Conservation (phyloP, 257 asterid genomes). For the Hygrophila difformis region DNA sequence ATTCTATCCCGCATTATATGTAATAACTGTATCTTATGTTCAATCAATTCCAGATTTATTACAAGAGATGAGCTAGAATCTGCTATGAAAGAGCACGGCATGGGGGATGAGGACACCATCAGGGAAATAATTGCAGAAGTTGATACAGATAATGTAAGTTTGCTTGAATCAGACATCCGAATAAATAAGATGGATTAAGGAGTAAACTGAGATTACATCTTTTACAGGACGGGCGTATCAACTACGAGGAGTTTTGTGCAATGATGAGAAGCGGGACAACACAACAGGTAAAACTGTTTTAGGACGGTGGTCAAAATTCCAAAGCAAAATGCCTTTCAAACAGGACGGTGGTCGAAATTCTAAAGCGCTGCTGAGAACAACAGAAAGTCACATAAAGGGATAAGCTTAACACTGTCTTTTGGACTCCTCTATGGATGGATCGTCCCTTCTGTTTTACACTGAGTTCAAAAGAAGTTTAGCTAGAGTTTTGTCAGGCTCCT, state of each 20-base stretch:
- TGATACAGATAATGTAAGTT: slow-evolving; percentile 61
- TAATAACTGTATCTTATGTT: slow-evolving; percentile 4
- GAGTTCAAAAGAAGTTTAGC: slow-evolving; percentile 6
- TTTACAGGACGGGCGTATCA: slow-evolving; percentile 71
- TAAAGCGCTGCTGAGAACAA: slow-evolving; percentile 6
- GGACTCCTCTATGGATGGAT: too few relatives aligned
- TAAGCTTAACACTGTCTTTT: too few relatives aligned
- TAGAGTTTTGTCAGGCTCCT: slow-evolving; percentile 15
- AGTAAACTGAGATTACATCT: slow-evolving; percentile 1
- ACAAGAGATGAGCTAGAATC: slow-evolving; percentile 64
- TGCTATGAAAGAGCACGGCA: slow-evolving; percentile 64
- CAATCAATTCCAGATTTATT: slow-evolving; percentile 34
- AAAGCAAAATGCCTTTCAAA: not conserved
- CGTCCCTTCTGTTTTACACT: too few relatives aligned
- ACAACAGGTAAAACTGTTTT: slow-evolving; percentile 51
- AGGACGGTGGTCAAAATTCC: too few relatives aligned
- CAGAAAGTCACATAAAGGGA: slow-evolving; percentile 2
- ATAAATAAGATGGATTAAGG: not conserved
- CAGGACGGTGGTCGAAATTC: slow-evolving; percentile 2
- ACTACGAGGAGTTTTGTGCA: slow-evolving; percentile 81
- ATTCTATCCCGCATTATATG: not conserved
- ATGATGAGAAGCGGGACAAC: slow-evolving; percentile 91
- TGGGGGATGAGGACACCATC: slow-evolving; percentile 62
- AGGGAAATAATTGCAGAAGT: slow-evolving; percentile 60
- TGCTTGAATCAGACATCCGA: not conserved